These are phyloP conservation scores for Penicillium mononematosum DNA, from an alignment of 495 filamentous ascomycete genomes.

Conservation along the genomic window DNA sequence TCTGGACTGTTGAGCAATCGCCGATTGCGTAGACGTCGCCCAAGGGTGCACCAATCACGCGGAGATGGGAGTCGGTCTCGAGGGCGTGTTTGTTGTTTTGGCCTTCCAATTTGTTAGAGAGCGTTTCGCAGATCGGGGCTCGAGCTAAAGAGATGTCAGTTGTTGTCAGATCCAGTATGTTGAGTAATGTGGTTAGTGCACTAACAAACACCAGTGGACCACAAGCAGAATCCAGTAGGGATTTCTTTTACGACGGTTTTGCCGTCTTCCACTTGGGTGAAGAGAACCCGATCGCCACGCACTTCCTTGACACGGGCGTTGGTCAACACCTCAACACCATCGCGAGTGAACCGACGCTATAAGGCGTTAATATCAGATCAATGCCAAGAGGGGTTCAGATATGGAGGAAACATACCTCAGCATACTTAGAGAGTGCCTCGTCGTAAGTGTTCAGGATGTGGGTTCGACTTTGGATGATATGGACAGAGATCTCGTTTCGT, in stretches of 20 bases:
- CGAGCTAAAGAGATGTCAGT: conserved; percentile 55
- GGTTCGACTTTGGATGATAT: conserved; percentile 87
- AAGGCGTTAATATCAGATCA: conserved; percentile 18
- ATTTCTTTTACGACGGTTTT: conserved; percentile 82
- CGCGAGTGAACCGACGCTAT: conserved; percentile 73
- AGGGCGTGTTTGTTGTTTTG: conserved; percentile 91
- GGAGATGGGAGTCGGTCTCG: conserved; percentile 93
- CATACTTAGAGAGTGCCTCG: conserved; percentile 87
- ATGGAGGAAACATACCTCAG: conserved; percentile 56
- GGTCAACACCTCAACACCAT: conserved; percentile 85
- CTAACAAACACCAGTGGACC: conserved; percentile 88
- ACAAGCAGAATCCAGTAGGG: conserved; percentile 93
- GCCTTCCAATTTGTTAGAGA: conserved; percentile 68
- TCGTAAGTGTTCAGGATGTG: conserved; percentile 99
- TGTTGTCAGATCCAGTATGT: background rate
- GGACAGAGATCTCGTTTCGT: conserved; percentile 94
- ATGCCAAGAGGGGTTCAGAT: background rate
- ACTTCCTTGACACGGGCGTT: conserved; percentile 93
- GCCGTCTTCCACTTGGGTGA: conserved; percentile 78
- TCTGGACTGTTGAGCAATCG: conserved; percentile 96
- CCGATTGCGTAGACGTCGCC: conserved; percentile 97
- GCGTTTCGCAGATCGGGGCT: conserved; percentile 69
- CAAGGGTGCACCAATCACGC: conserved; percentile 84
- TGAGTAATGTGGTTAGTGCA: background rate
- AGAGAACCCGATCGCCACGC: conserved; percentile 75